Base-by-base conservation (phyloP, 805 yeast species). In the Starmerella asiatica region DNA sequence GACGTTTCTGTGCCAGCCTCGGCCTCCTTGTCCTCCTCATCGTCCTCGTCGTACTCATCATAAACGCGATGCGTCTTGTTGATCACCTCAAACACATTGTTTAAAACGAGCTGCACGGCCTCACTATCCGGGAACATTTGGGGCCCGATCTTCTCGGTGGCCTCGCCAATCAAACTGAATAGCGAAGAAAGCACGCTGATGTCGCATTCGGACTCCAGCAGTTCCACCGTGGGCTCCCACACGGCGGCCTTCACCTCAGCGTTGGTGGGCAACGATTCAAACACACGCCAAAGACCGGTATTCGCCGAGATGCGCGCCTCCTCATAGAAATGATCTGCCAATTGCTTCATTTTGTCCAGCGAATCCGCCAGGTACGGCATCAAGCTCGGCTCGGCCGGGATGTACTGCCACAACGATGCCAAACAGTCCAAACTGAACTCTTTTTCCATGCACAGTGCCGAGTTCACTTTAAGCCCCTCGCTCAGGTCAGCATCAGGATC, bases 401-500 rank as follows among this genome's bases (percentile, higher is more conserved):
- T 84, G 45, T 84, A 79, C 55, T 75, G 84, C 54, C 76, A 71
- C 63, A 88, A 85, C 39, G 75, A 75, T 43, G 73, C 76, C 56
- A 85, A 80, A 36, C 94, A 81, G 52, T 93, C 95, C 39, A 71
- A 61, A 38, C 94, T 94, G 57, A 86, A 72, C 58, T 91, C 97
- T 64, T 88, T 88, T 65, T 88, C 98, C 53, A 82, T 79, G 49
- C 96, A 83, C 53, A 91, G 75, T 67, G 94, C 96, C 37, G 94
- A 80, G 70, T 85, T 86, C 48, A 91, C 85, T 52, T 82, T 79
- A 61, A 83, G 67, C 46, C 79, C 79, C 54, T 79, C 79, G 45
- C 71, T 76, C n/a, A 40, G 26, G 32, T 45, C 49, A n/a, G 37
- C 37, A 29, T 62, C 72, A 40, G 53, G 57, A 29, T 50, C 55